A percentile compares a stretch with the other conserved stretches of the same genome.
These are phyloP conservation scores for Rhododendron simsii DNA, from an alignment of 148 eudicot species.

Conservation along the genomic window DNA sequence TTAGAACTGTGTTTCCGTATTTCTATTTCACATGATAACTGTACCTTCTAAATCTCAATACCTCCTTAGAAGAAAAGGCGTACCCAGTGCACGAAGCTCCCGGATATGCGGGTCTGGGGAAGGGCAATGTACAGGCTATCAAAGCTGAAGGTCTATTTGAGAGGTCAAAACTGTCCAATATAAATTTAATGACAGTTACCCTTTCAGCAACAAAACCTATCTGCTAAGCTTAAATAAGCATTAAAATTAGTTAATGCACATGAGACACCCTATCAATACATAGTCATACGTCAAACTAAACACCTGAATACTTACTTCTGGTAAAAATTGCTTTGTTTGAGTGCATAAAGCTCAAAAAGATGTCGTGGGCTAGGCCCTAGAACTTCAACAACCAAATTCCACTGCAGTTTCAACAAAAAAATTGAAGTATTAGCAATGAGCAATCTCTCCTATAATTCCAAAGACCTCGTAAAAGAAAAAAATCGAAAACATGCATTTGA, in stretches of 20 bases:
- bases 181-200: background rate
- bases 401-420: slow-evolving; percentile 41
- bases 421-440: slow-evolving; percentile 4
- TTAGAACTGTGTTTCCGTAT: background rate
- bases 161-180: background rate
- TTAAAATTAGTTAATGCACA: background rate
- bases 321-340: slow-evolving; percentile 64
- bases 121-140: background rate
- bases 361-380: slow-evolving; percentile 83
- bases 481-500: background rate
- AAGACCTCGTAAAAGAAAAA: background rate
- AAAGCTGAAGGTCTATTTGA: slow-evolving; percentile 1
- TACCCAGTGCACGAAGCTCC: background rate
- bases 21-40: background rate
- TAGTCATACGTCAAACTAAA: background rate
- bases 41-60: background rate
- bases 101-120: background rate
- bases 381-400: slow-evolving; percentile 69
- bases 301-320: slow-evolving; percentile 48
- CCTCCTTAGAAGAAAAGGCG: background rate
- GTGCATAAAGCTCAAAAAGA: slow-evolving; percentile 89
- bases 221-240: background rate
- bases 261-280: background rate
- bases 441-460: background rate
- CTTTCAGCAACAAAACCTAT: background rate